Evolutionary conservation across 1,284 basidiomycete species (phyloP).

Genomic region (Hymenochaete sp.): DNA sequence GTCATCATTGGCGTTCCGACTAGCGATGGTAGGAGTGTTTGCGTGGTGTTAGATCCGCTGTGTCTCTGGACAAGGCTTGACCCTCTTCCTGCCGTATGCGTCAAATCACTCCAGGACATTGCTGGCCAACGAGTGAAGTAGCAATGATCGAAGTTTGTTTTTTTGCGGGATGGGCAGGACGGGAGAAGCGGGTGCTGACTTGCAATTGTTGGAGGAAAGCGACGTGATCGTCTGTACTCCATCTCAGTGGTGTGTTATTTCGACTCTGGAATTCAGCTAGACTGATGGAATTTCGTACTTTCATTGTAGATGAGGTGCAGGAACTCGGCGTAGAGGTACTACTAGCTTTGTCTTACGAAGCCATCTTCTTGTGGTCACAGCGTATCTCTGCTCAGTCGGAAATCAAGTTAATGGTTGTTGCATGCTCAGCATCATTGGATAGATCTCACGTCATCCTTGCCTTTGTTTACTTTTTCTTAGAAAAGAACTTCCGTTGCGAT

Average conservation of each 20-base stretch:
- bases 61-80: slow-evolving; percentile 86
- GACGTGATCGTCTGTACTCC: slow-evolving; percentile 93
- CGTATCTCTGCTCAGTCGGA: slow-evolving; percentile 96
- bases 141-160: slow-evolving; percentile 82
- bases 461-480: too few relatives aligned
- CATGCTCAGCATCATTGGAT: slow-evolving; percentile 88
- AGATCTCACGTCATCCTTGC: too few relatives aligned
- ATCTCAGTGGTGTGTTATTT: slow-evolving; percentile 93
- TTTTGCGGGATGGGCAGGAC: slow-evolving; percentile 87
- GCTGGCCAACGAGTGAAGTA: slow-evolving; percentile 84
- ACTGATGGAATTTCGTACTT: slow-evolving; percentile 89
- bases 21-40: slow-evolving; percentile 95
- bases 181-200: slow-evolving; percentile 90
- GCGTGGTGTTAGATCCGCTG: slow-evolving; percentile 91
- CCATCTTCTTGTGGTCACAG: slow-evolving; percentile 87
- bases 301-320: slow-evolving; percentile 95
- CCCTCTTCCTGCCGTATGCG: slow-evolving; percentile 83
- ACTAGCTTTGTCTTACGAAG: slow-evolving; percentile 94
- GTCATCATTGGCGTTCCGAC: slow-evolving; percentile 95
- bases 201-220: slow-evolving; percentile 85
- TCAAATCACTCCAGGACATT: slow-evolving; percentile 97
- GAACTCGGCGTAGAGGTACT: slow-evolving; percentile 91
- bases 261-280: slow-evolving; percentile 94
- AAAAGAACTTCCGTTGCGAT: too few relatives aligned
- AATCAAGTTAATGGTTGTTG: slow-evolving; percentile 85